Conservation (phyloP, 495 filamentous ascomycete genomes). For the Bombardia bombarda region DNA sequence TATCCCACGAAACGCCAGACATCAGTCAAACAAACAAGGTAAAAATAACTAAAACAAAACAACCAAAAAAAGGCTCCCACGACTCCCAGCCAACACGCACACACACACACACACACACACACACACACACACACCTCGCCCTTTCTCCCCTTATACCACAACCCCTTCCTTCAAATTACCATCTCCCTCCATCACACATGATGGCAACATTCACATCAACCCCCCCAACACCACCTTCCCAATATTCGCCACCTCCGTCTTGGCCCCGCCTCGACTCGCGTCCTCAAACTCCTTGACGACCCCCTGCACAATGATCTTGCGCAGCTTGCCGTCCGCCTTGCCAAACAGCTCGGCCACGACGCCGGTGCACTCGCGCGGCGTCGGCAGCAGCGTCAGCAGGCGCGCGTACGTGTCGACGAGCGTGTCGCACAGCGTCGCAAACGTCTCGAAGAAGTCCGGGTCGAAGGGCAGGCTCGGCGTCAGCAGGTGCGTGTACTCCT, state of each 20-base stretch:
- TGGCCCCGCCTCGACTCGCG: slow-evolving; percentile 61
- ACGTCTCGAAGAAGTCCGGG: slow-evolving; percentile 94
- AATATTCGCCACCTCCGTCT: slow-evolving; percentile 71
- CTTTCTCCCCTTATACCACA: no score
- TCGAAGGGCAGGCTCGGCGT: slow-evolving; percentile 95
- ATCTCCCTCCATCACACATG: no score
- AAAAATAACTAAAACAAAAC: no score
- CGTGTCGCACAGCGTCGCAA: slow-evolving; percentile 94
- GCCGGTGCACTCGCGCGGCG: slow-evolving; percentile 52
- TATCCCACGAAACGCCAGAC: no score
- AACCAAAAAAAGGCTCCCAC: no score
- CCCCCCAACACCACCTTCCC: slow-evolving; percentile 86
- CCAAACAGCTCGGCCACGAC: slow-evolving; percentile 72
- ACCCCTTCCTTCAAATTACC: no score
- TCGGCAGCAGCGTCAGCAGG: slow-evolving; percentile 61
- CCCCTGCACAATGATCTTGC: slow-evolving; percentile 78
- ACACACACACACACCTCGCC: no score
- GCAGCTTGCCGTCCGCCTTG: slow-evolving; percentile 77
- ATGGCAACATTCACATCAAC: slow-evolving; percentile 67
- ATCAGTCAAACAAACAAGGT: no score
- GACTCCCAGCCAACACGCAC: no score
- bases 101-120: no score
- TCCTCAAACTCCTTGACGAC: slow-evolving; percentile 94
- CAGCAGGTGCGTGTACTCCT: slow-evolving; percentile 80
- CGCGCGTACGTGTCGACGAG: slow-evolving; percentile 86